Conservation (phyloP, 352 stramenopile species). For the Aphanomyces invadans region DNA sequence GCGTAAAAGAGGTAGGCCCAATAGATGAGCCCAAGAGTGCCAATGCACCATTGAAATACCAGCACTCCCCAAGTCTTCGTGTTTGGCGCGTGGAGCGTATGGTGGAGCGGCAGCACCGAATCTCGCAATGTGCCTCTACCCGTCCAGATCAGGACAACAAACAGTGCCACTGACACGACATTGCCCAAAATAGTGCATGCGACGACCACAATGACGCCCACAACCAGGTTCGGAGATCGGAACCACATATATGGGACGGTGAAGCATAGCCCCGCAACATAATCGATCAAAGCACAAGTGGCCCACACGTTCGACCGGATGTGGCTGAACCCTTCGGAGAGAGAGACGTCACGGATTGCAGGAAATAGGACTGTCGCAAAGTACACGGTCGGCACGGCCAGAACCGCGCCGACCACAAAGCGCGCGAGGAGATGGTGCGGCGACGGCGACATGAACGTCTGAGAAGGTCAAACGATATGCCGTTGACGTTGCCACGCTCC, state of each 20-base stretch:
- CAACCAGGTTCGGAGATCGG: neutral
- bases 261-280: neutral
- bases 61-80: conserved; percentile 8
- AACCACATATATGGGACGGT: conserved; percentile 16
- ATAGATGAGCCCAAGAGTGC: neutral
- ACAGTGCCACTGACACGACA: conserved; percentile 6
- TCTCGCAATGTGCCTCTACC: neutral
- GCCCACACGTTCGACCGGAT: conserved; percentile 14
- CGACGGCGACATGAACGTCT: neutral
- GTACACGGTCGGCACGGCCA: conserved; percentile 10
- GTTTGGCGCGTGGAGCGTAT: conserved; percentile 3
- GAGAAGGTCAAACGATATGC: neutral
- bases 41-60: neutral
- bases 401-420: neutral
- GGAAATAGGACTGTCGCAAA: conserved; percentile 7
- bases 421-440: neutral
- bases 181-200: conserved; percentile 5
- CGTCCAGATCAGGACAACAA: neutral
- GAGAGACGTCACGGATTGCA: conserved; percentile 2
- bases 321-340: conserved; percentile 16
- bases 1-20: conserved; percentile 5
- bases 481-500: neutral
- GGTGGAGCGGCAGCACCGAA: neutral
- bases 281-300: conserved; percentile 11
- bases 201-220: neutral